Percentiles rank a stretch among this genome's conserved stretches.
Conservation (phyloP, 176 grass and related monocot species). For the Phragmites australis region DNA sequence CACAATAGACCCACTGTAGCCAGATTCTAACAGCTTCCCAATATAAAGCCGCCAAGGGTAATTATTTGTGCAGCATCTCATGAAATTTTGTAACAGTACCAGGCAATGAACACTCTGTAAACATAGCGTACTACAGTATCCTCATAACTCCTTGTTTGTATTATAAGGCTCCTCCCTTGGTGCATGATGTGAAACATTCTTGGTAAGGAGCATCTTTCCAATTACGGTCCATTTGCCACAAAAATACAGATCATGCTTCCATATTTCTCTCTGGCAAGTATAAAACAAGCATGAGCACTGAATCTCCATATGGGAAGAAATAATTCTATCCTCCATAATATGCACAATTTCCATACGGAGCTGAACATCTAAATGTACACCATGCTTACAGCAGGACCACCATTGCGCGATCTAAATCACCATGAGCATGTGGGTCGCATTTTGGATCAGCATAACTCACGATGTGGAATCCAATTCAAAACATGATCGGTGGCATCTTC, state of each 20-base stretch:
- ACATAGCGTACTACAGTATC: not conserved
- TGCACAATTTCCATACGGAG: not conserved
- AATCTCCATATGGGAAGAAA: slow-evolving; percentile 12
- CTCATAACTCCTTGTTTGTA: not conserved
- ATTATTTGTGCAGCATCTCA: not conserved
- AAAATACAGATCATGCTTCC: not conserved
- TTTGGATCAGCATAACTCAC: not conserved
- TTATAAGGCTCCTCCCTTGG: not conserved
- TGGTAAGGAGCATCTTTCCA: not conserved
- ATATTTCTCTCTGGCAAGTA: slow-evolving; percentile 9
- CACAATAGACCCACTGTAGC: not conserved
- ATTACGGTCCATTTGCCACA: not conserved
- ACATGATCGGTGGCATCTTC: not conserved
- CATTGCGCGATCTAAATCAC: not conserved
- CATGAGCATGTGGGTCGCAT: not conserved
- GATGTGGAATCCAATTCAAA: slow-evolving; percentile 4
- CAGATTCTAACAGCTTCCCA: not conserved
- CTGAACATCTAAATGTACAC: slow-evolving; percentile 14
- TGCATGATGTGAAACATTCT: not conserved
- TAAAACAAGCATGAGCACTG: not conserved
- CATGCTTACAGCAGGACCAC: slow-evolving; percentile 30
- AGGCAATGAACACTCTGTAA: not conserved
- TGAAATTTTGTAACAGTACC: not conserved
- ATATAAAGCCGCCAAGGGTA: not conserved
- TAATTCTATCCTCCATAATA: not conserved